A percentile compares a stretch with the other conserved stretches of the same genome.
Evolutionary conservation across 23 red algal genomes (phyloP).

Genomic region (Gracilaria caudata): DNA sequence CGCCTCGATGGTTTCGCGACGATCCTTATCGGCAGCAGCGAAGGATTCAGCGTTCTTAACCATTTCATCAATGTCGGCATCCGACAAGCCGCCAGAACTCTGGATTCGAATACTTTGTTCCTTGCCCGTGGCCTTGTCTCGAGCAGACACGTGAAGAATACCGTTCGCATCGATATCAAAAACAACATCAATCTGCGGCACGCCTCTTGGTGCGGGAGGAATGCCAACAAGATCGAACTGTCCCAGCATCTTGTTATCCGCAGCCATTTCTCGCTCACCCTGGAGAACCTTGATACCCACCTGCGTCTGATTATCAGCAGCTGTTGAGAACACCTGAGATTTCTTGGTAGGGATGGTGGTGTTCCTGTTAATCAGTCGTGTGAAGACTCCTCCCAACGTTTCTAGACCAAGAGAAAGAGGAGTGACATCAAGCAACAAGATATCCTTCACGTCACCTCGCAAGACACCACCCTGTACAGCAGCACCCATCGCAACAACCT

Average conservation of each 20-base stretch:
- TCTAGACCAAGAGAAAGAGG: conserved; percentile 89
- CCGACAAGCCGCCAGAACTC: conserved; percentile 78
- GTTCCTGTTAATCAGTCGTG: conserved; percentile 87
- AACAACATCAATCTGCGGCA: conserved; percentile 95
- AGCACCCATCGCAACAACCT: conserved; percentile 99
- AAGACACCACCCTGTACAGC: conserved; percentile 99
- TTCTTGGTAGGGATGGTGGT: conserved; percentile 98
- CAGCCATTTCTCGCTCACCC: conserved; percentile 94
- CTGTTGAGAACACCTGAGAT: conserved; percentile 91
- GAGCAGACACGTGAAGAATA: conserved; percentile 89
- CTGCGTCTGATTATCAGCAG: conserved; percentile 89
- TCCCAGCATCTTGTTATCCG: conserved; percentile 89
- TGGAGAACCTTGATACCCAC: conserved; percentile 93
- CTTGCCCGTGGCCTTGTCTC: conserved; percentile 94
- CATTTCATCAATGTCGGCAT: conserved; percentile 91
- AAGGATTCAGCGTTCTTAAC: conserved; percentile 88
- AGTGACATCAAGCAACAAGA: conserved; percentile 91
- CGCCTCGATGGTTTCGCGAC: conserved; percentile 77
- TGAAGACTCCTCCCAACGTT: conserved; percentile 90
- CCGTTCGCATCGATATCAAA: conserved; percentile 98
- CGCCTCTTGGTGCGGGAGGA: conserved; percentile 87
- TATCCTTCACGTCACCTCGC: conserved; percentile 88
- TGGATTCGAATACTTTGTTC: conserved; percentile 90
- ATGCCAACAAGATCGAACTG: conserved; percentile 87
- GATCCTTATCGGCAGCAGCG: conserved; percentile 83